Evolutionary conservation across 306 rosid genomes (phyloP).

Genomic region (Medicago lupulina): DNA sequence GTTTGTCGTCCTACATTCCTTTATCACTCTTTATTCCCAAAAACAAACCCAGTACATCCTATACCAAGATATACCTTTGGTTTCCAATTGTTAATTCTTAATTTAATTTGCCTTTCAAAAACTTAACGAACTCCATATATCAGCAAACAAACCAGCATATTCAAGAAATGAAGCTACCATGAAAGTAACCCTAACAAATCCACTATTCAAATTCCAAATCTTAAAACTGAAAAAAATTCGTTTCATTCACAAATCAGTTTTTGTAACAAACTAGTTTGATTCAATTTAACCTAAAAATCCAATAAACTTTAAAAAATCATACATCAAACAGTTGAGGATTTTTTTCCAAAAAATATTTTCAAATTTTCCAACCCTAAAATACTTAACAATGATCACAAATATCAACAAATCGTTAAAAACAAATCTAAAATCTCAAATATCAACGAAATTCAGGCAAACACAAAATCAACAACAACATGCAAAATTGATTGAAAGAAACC

Average conservation of each 20-base stretch:
- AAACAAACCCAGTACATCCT: neutral
- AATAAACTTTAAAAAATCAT: neutral
- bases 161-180: neutral
- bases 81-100: neutral
- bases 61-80: neutral
- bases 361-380: constrained; percentile 12
- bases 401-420: neutral
- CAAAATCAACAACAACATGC: constrained; percentile 30
- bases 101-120: neutral
- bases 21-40: constrained; percentile 7
- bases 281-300: constrained; percentile 5
- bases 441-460: neutral
- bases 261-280: neutral
- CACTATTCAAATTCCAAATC: neutral
- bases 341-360: neutral
- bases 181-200: neutral
- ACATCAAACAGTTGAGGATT: neutral
- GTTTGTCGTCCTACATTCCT: neutral
- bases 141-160: constrained; percentile 18
- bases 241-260: constrained; percentile 16
- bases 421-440: neutral
- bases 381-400: neutral
- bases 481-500: constrained; percentile 37
- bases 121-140: constrained; percentile 16
- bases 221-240: neutral